These are phyloP conservation scores for Amanita jacksonii DNA, from an alignment of 768 basidiomycete species.

Conservation along the genomic window DNA sequence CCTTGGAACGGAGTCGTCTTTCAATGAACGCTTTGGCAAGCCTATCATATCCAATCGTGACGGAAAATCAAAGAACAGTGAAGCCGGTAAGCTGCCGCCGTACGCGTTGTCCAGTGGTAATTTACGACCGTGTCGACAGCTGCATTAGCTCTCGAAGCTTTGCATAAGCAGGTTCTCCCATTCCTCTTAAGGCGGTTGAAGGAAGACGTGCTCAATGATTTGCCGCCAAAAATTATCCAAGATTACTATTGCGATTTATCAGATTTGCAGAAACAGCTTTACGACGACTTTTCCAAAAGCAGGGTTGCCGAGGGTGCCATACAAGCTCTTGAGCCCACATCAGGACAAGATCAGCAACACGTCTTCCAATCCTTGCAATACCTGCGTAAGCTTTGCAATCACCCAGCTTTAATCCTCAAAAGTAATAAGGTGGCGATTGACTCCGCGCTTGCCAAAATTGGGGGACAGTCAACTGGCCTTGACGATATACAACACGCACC, in stretches of 20 bases:
- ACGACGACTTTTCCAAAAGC: slow-evolving; percentile 88
- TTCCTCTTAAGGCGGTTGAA: slow-evolving; percentile 94
- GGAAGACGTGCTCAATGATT: slow-evolving; percentile 91
- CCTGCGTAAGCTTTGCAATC: slow-evolving; percentile 94
- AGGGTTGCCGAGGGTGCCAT: slow-evolving; percentile 66
- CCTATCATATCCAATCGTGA: slow-evolving; percentile 93
- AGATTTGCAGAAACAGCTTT: slow-evolving; percentile 85
- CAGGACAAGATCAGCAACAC: slow-evolving; percentile 55
- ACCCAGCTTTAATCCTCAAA: slow-evolving; percentile 87
- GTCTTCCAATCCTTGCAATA: slow-evolving; percentile 98
- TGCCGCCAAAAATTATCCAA: slow-evolving; percentile 99
- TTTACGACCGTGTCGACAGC: slow-evolving; percentile 36
- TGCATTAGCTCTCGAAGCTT: slow-evolving; percentile 84
- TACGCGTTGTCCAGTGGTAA: background rate
- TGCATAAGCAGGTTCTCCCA: slow-evolving; percentile 98
- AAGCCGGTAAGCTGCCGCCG: slow-evolving; percentile 62
- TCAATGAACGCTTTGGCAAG: slow-evolving; percentile 93
- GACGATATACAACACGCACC: slow-evolving; percentile 88
- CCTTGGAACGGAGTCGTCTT: slow-evolving; percentile 88
- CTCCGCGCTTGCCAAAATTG: slow-evolving; percentile 47
- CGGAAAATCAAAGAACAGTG: slow-evolving; percentile 88
- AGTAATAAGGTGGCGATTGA: slow-evolving; percentile 50
- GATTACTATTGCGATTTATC: slow-evolving; percentile 99
- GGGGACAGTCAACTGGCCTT: slow-evolving; percentile 36
- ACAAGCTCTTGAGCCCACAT: slow-evolving; percentile 21